Evolutionary conservation across 192 early-diverging fungal genomes (phyloP).

Genomic region (Diversispora epigaea): DNA sequence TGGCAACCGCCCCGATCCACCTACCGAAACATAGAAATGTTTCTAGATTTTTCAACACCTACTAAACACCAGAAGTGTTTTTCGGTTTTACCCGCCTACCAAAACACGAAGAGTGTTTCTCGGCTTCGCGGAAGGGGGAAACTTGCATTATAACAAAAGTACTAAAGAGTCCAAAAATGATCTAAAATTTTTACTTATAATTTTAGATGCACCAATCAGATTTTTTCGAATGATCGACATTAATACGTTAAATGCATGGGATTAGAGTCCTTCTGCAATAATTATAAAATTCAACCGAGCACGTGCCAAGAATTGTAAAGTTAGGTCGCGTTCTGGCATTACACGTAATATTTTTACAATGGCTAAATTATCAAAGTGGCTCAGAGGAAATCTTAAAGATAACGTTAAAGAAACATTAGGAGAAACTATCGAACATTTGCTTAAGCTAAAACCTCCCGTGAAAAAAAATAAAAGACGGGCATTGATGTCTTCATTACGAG

Average conservation of each 20-base stretch:
- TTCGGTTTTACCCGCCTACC: constrained; percentile 19
- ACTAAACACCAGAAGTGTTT: constrained; percentile 2
- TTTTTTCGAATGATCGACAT: neutral
- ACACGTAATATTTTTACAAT: constrained; percentile 26
- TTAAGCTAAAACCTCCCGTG: constrained; percentile 25
- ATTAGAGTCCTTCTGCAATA: too few relatives aligned
- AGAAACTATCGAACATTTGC: constrained; percentile 21
- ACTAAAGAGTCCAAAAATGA: constrained; percentile 11
- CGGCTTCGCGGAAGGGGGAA: constrained; percentile 24
- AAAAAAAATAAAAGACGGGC: constrained; percentile 20
- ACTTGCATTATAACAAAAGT: neutral
- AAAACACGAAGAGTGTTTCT: constrained; percentile 24
- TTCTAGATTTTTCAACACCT: constrained; percentile 17
- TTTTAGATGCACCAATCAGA: constrained; percentile 28
- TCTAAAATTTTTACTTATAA: neutral
- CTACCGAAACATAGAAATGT: constrained; percentile 28
- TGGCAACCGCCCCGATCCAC: constrained; percentile 9
- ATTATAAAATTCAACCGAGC: too few relatives aligned
- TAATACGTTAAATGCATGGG: too few relatives aligned
- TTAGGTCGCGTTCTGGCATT: constrained; percentile 4
- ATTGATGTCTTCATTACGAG: constrained; percentile 22
- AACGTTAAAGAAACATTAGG: constrained; percentile 28
- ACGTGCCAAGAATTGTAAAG: constrained; percentile 24
- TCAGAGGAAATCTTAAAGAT: constrained; percentile 25
- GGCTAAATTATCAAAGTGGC: constrained; percentile 29